Evolutionary conservation across 78 protist genomes (phyloP).

Genomic region (Dictyostelium purpureum): DNA sequence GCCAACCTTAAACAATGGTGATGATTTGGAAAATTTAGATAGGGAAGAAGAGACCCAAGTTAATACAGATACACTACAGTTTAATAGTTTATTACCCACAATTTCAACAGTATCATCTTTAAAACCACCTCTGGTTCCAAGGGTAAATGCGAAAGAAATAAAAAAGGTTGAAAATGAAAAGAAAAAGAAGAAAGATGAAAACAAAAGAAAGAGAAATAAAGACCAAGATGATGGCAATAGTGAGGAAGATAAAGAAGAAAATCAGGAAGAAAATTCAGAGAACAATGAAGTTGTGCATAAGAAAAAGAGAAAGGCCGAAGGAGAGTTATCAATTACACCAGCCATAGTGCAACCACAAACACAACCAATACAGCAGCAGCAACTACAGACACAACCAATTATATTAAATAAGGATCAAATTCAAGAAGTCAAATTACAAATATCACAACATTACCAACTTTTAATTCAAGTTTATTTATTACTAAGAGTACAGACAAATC

Average conservation of each 20-base stretch:
- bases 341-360: neutral
- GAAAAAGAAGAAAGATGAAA: too few relatives aligned
- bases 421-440: conserved; percentile 32
- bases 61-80: neutral
- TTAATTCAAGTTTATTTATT: conserved; percentile 45
- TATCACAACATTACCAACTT: conserved; percentile 52
- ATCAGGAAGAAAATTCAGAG: neutral
- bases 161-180: too few relatives aligned
- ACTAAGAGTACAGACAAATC: conserved; percentile 25
- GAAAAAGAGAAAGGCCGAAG: too few relatives aligned
- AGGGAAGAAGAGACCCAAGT: neutral
- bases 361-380: neutral
- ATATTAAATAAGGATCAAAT: neutral
- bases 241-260: neutral
- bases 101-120: neutral
- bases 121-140: too few relatives aligned
- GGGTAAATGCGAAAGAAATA: too few relatives aligned
- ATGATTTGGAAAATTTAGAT: neutral
- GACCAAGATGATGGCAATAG: neutral
- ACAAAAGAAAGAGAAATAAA: too few relatives aligned
- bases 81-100: neutral
- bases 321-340: neutral
- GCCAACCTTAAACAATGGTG: too few relatives aligned
- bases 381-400: neutral
- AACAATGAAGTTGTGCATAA: too few relatives aligned